Conservation (phyloP, 352 stramenopile species). For the Globisporangium apiculatum region DNA sequence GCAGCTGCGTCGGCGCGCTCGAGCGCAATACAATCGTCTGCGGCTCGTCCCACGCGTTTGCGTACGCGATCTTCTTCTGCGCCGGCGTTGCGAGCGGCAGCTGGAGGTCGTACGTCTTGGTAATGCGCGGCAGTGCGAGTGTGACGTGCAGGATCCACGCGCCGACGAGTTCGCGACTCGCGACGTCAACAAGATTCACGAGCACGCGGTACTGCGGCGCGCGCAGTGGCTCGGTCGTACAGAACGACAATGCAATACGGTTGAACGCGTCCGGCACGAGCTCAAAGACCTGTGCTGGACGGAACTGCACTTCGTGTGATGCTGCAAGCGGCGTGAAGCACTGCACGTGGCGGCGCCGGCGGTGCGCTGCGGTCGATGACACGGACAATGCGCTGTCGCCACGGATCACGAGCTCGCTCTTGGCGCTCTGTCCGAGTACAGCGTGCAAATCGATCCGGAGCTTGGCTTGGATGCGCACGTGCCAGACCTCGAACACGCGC, state of each 20-base stretch:
- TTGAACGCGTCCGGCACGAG: conserved; percentile 90
- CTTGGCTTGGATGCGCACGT: conserved; percentile 67
- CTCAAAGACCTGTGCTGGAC: conserved; percentile 74
- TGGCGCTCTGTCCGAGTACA: conserved; percentile 74
- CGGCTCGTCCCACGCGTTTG: conserved; percentile 87
- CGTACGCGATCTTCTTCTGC: conserved; percentile 92
- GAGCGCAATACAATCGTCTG: conserved; percentile 83
- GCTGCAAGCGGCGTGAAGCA: conserved; percentile 49
- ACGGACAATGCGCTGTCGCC: conserved; percentile 41
- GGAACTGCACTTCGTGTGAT: conserved; percentile 53
- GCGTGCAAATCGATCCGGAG: conserved; percentile 84
- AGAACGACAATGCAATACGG: conserved; percentile 80
- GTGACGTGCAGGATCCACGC: conserved; percentile 85
- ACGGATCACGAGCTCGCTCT: conserved; percentile 87
- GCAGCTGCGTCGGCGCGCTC: conserved; percentile 63
- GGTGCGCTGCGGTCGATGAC: neutral
- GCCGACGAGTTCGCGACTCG: conserved; percentile 85
- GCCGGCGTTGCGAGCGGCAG: conserved; percentile 46
- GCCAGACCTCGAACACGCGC: conserved; percentile 76
- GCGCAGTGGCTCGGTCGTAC: conserved; percentile 30
- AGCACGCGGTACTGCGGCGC: conserved; percentile 33
- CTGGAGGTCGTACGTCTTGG: conserved; percentile 89
- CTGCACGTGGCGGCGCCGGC: conserved; percentile 19
- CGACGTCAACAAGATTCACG: conserved; percentile 86
- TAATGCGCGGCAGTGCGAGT: conserved; percentile 70